Conservation (phyloP, 1,284 basidiomycete species). For the Ceratobasidium sp. region DNA sequence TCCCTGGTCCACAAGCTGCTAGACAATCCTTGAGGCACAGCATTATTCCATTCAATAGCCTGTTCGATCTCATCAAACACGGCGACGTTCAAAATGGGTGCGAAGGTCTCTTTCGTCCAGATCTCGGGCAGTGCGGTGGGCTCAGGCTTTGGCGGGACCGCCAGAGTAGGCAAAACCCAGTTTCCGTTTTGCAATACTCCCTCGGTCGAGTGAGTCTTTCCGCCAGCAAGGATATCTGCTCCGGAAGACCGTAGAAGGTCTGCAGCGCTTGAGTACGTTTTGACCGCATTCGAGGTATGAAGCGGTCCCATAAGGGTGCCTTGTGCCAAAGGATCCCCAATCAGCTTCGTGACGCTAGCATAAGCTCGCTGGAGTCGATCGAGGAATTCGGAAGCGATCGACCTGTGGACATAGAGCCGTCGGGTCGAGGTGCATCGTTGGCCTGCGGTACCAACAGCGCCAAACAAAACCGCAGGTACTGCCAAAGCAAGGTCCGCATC, state of each 20-base stretch:
- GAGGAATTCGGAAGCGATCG: slow-evolving; percentile 79
- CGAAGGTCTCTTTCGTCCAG: slow-evolving; percentile 87
- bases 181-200: slow-evolving; percentile 65
- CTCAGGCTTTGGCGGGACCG: slow-evolving; percentile 66
- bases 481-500: slow-evolving; percentile 92
- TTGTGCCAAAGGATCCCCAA: slow-evolving; percentile 81
- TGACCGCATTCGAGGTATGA: slow-evolving; percentile 74
- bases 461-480: slow-evolving; percentile 89
- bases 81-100: slow-evolving; percentile 86
- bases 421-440: slow-evolving; percentile 95
- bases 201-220: slow-evolving; percentile 55
- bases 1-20: slow-evolving; percentile 91
- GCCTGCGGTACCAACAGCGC: slow-evolving; percentile 92
- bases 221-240: slow-evolving; percentile 81
- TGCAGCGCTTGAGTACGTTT: slow-evolving; percentile 70
- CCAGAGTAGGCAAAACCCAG: slow-evolving; percentile 89
- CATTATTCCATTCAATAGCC: slow-evolving; percentile 92
- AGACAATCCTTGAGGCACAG: slow-evolving; percentile 88
- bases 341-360: slow-evolving; percentile 58
- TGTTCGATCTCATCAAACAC: slow-evolving; percentile 89
- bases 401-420: slow-evolving; percentile 84
- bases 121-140: slow-evolving; percentile 58
- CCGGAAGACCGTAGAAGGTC: slow-evolving; percentile 67
- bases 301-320: slow-evolving; percentile 86
- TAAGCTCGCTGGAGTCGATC: slow-evolving; percentile 77